Evolutionary conservation across 2,329 filamentous ascomycete species (phyloP).

Genomic region (Ascochyta fabae): DNA sequence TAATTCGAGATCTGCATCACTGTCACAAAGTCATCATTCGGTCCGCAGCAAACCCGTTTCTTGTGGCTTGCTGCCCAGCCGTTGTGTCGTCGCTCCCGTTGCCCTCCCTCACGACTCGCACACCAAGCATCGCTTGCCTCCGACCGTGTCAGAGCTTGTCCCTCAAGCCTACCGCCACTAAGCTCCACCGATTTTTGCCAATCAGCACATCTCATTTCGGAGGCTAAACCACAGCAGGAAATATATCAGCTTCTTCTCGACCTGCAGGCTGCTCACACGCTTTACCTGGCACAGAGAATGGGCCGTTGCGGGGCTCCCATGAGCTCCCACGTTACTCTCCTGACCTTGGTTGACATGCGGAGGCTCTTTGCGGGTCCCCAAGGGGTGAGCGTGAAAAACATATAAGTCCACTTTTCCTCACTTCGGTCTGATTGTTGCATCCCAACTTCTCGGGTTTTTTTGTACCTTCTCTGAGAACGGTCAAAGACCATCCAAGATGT

Average conservation of each 20-base stretch:
- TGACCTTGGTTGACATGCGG: slow-evolving; percentile 13
- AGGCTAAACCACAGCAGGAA: slow-evolving; percentile 27
- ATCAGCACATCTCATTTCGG: slow-evolving; percentile 21
- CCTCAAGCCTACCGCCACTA: slow-evolving; percentile 11
- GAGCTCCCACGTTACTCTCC: slow-evolving; percentile 24
- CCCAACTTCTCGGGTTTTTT: slow-evolving; percentile 11
- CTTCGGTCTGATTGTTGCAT: slow-evolving; percentile 1
- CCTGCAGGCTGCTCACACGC: not conserved
- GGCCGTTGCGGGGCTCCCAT: slow-evolving; percentile 27
- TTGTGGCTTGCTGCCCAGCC: slow-evolving; percentile 4
- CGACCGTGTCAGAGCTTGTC: slow-evolving; percentile 29
- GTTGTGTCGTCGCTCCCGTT: slow-evolving; percentile 5
- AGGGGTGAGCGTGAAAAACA: not conserved
- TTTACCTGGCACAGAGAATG: slow-evolving; percentile 20
- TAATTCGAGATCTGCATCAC: not conserved
- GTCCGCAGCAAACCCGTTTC: slow-evolving; percentile 5
- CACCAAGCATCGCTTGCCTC: slow-evolving; percentile 25
- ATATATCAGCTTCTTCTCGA: slow-evolving; percentile 22
- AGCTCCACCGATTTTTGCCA: slow-evolving; percentile 18
- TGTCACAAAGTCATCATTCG: not conserved
- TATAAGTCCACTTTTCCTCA: slow-evolving; percentile 24
- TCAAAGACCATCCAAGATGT: slow-evolving; percentile 29
- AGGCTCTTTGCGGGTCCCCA: slow-evolving; percentile 3
- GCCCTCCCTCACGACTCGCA: slow-evolving; percentile 19
- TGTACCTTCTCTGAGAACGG: not conserved